phyloP scores from a whole-genome alignment of 176 grass and related monocot species.

The Oryza nivara region DNA sequence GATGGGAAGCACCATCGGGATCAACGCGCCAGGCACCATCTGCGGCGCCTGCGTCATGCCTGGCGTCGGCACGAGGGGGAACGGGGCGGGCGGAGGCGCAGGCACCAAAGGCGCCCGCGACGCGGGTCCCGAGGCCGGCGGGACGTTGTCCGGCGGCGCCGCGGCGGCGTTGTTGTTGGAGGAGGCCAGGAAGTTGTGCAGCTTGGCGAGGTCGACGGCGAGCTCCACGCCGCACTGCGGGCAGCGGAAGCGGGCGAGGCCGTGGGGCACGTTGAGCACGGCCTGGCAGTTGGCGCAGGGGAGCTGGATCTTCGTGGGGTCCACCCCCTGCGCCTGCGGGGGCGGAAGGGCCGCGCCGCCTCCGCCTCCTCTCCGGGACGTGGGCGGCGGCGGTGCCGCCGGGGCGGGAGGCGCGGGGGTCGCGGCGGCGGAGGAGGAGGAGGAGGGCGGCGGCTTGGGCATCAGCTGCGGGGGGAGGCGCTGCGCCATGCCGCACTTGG shows the following conservation, averaged over 20 bases:
- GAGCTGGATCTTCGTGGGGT: constrained; percentile 85
- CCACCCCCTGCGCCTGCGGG: constrained; percentile 60
- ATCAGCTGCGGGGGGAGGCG: constrained; percentile 84
- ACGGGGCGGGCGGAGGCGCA: neutral
- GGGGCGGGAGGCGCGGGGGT: neutral
- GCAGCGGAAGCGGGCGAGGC: constrained; percentile 79
- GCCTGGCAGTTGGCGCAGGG: constrained; percentile 69
- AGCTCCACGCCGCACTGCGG: constrained; percentile 89
- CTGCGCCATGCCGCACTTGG: constrained; percentile 75
- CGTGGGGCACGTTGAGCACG: constrained; percentile 87
- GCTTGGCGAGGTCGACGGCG: constrained; percentile 68
- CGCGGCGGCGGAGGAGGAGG: neutral
- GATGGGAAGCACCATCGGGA: constrained; percentile 39
- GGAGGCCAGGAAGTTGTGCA: constrained; percentile 51
- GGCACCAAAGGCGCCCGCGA: neutral
- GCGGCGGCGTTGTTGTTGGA: constrained; percentile 12
- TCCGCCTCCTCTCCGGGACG: neutral
- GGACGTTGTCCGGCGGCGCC: neutral
- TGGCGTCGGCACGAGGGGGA: constrained; percentile 28
- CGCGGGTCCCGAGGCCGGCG: neutral
- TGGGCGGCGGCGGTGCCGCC: neutral
- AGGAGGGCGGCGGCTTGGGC: constrained; percentile 26
- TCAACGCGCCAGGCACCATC: constrained; percentile 23
- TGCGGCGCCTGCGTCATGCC: constrained; percentile 40
- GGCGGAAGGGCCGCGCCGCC: neutral